Percentiles rank a stretch among this genome's conserved stretches.
phyloP scores from a whole-genome alignment of 345 rosid species.

The Sonneratia alba region DNA sequence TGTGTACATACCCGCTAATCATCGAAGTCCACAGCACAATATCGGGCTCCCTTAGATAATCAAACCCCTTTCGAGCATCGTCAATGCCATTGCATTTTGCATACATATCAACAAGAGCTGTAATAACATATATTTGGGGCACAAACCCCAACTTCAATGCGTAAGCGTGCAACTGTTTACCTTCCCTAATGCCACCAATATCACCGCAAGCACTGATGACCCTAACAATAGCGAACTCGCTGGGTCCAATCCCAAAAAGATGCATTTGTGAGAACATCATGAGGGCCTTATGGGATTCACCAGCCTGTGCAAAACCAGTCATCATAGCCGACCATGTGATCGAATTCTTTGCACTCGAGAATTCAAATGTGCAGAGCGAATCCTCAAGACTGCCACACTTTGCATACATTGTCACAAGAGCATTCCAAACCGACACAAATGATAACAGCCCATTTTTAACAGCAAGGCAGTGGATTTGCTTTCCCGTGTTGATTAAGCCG shows the following conservation, averaged over 20 bases:
- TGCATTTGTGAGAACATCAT: slow-evolving; percentile 57
- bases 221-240: slow-evolving; percentile 63
- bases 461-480: slow-evolving; percentile 40
- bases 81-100: slow-evolving; percentile 47
- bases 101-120: slow-evolving; percentile 55
- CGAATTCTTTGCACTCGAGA: slow-evolving; percentile 46
- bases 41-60: slow-evolving; percentile 32
- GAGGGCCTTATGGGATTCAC: slow-evolving; percentile 19
- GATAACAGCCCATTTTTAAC: slow-evolving; percentile 32
- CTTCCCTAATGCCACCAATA: slow-evolving; percentile 42
- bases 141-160: slow-evolving; percentile 57
- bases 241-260: slow-evolving; percentile 46
- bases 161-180: slow-evolving; percentile 59
- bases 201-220: slow-evolving; percentile 79
- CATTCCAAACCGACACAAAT: slow-evolving; percentile 44
- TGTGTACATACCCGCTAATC: slow-evolving; percentile 58
- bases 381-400: slow-evolving; percentile 34
- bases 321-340: slow-evolving; percentile 90
- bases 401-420: slow-evolving; percentile 50
- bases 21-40: slow-evolving; percentile 68
- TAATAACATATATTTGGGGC: slow-evolving; percentile 37
- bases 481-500: slow-evolving; percentile 34
- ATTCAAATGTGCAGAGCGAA: slow-evolving; percentile 46
- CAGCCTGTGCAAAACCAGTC: slow-evolving; percentile 77
- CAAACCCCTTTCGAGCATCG: slow-evolving; percentile 37